Percentiles rank a stretch among this genome's conserved stretches.
Evolutionary conservation across 805 yeast species (phyloP).

Genomic region (Grigorovia transvaalensis): DNA sequence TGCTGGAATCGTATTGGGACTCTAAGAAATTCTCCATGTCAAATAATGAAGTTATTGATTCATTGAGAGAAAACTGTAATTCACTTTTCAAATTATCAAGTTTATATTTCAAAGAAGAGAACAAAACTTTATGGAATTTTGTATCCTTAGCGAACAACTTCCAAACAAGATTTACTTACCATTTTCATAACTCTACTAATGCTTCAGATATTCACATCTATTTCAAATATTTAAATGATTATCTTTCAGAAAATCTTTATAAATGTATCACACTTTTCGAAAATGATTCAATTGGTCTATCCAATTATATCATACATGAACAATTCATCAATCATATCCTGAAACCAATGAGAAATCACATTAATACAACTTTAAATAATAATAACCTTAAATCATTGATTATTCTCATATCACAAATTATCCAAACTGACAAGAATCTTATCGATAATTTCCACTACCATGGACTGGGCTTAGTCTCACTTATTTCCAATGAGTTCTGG

Average conservation of each 20-base stretch:
- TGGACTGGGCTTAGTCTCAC: conserved; percentile 26
- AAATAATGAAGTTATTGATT: conserved; percentile 8
- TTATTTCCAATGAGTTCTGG: conserved; percentile 23
- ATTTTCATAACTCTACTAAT: conserved; percentile 36
- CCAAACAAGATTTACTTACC: conserved; percentile 41
- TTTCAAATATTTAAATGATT: conserved; percentile 38
- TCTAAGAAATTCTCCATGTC: conserved; percentile 10
- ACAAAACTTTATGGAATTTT: conserved; percentile 34
- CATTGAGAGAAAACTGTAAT: conserved; percentile 13
- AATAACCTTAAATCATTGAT: conserved; percentile 32
- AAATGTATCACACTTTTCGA: conserved; percentile 34
- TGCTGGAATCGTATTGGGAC: conserved; percentile 26
- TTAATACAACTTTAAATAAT: conserved; percentile 27
- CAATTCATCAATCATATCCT: conserved; percentile 30
- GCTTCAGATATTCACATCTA: conserved; percentile 42
- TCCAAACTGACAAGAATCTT: conserved; percentile 29
- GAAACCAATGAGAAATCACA: conserved; percentile 36
- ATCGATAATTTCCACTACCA: conserved; percentile 35
- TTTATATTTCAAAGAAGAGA: conserved; percentile 5
- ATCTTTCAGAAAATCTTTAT: conserved; percentile 32
- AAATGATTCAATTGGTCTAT: conserved; percentile 22
- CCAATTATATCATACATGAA: conserved; percentile 30
- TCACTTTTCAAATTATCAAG: conserved; percentile 13
- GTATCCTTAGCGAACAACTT: conserved; percentile 37
- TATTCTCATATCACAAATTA: conserved; percentile 33